Conservation (phyloP, 78 protist species). For the Polysphondylium violaceum region DNA sequence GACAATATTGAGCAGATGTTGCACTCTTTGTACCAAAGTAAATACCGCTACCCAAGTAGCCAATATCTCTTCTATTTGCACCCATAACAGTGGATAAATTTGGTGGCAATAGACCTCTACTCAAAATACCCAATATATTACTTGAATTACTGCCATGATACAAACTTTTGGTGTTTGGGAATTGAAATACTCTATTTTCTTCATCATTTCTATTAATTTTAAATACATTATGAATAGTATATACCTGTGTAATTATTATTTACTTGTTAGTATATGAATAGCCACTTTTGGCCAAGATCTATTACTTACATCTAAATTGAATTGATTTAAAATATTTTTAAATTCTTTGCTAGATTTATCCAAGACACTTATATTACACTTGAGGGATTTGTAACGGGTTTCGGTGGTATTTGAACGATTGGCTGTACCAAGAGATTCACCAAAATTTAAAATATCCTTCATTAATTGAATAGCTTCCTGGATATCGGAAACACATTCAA, state of each 20-base stretch:
- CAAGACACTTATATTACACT: constrained; percentile 9
- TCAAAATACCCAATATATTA: constrained; percentile 63
- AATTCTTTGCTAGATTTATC: constrained; percentile 9
- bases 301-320: background rate
- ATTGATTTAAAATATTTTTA: constrained; percentile 19
- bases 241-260: background rate
- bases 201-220: constrained; percentile 38
- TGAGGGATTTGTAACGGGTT: constrained; percentile 31
- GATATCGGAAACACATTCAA: constrained; percentile 7
- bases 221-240: background rate
- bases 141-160: constrained; percentile 76
- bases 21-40: constrained; percentile 61
- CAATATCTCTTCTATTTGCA: constrained; percentile 49
- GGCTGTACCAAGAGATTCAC: constrained; percentile 63
- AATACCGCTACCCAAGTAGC: constrained; percentile 74
- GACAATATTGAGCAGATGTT: constrained; percentile 57
- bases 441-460: constrained; percentile 64
- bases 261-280: background rate
- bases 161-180: constrained; percentile 31
- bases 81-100: constrained; percentile 46
- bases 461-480: constrained; percentile 61
- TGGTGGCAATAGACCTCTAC: constrained; percentile 71
- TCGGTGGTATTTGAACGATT: background rate
- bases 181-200: background rate
- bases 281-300: no score